Evolutionary conservation across 2,329 filamentous ascomycete genomes (phyloP), one percentile per base, ranked within the genome.

Genomic region (Aureobasidium sp.): DNA sequence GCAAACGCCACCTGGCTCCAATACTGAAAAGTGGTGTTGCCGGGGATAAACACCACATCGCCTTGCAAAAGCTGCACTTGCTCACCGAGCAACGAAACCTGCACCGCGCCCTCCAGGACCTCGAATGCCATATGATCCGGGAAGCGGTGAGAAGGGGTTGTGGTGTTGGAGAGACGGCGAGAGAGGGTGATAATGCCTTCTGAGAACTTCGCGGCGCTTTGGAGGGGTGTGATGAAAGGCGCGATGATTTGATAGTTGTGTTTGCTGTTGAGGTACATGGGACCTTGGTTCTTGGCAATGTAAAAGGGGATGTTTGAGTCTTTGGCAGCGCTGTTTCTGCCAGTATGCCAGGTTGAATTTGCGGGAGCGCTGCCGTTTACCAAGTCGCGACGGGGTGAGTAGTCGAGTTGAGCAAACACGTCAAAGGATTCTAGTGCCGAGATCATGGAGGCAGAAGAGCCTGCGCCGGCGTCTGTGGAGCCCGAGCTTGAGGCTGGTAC

Each of bases 211-310:
- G 60, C 64, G 3, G 66, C 68, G 3, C 70, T 69, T 14, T 60
- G 56, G 30, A 16, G 11, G 4, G 64, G 60, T 2, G 71, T 72
- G 14, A 74, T 67, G 29, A 76, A 68, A 2, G 73, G 72, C 56
- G 71, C 67, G 2, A 76, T 61, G 52, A 76, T 65, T 58, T 72
- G 68, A 60, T 75, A 74, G 30, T 21, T 24, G n/a, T 30, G 22
- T 38, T 66, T 67, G 16, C 61, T 59, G 58, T 69, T 71, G 4
- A 76, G 64, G 54, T 70, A 74, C 58, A 73, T 74, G 8, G 72
- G 71, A 0, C 74, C 73, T 54, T 71, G 72, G 57, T 71, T 67
- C 56, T 73, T 75, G 27, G 73, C 74, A 32, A 74, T 56, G 56
- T 71, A 74, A 58, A 70, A 72, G 1, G 72, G 70, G 11, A 66